phyloP scores from a whole-genome alignment of 2,329 filamentous ascomycete genomes.

The Pestalotiopsis sp. region DNA sequence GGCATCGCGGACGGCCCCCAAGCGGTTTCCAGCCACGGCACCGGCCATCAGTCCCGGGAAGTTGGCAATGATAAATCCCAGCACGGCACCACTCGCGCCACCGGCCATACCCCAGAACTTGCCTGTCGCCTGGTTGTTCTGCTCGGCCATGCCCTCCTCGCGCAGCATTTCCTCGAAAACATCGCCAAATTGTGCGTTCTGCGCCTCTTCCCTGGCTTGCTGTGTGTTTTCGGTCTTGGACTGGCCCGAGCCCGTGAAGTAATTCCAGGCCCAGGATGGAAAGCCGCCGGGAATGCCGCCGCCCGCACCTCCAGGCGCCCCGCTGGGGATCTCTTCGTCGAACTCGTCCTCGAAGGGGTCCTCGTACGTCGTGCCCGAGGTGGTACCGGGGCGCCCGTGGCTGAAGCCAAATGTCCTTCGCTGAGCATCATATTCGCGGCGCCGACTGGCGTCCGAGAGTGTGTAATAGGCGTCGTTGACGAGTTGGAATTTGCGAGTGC shows the following conservation, averaged over 20 bases:
- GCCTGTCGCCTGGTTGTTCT: constrained; percentile 61
- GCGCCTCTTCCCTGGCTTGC: constrained; percentile 55
- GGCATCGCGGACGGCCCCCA: constrained; percentile 88
- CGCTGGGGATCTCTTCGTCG: constrained; percentile 40
- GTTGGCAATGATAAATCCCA: constrained; percentile 96
- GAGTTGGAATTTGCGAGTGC: constrained; percentile 87
- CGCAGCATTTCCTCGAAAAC: constrained; percentile 90
- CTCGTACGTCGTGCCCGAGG: constrained; percentile 40
- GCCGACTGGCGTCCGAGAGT: constrained; percentile 76
- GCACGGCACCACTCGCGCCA: constrained; percentile 81
- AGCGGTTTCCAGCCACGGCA: constrained; percentile 85
- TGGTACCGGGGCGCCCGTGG: constrained; percentile 35
- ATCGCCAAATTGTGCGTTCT: constrained; percentile 83
- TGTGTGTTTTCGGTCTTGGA: constrained; percentile 36
- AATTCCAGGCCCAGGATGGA: constrained; percentile 77
- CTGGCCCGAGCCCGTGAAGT: constrained; percentile 44
- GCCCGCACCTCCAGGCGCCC: constrained; percentile 41
- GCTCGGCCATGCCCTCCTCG: constrained; percentile 81
- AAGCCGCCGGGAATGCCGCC: constrained; percentile 35
- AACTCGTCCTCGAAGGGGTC: constrained; percentile 52
- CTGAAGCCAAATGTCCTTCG: constrained; percentile 56
- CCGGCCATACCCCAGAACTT: constrained; percentile 89
- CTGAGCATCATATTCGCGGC: constrained; percentile 83
- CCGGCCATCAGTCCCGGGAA: constrained; percentile 87
- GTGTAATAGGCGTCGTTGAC: constrained; percentile 95